Base-by-base conservation (phyloP, 1,139 yeast genomes). In the Debaryomyces coudertii region DNA sequence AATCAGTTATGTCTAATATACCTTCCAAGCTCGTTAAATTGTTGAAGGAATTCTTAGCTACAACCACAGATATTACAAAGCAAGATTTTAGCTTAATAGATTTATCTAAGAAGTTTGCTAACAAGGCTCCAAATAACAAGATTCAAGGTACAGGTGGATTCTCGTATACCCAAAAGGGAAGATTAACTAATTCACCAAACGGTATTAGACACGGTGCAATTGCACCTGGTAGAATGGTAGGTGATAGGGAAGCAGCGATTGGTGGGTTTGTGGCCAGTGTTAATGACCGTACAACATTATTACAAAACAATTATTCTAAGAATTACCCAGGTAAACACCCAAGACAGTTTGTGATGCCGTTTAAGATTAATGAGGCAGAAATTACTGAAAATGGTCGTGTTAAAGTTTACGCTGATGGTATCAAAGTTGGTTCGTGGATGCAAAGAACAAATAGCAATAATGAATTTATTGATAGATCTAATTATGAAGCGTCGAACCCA, bases 71-170 rank as follows among this genome's bases (percentile, higher is more conserved):
- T 16, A 55, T 70, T 16, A 44, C 47, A 11, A 65, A 58, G 50
- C 57, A 60, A 29, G 56, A 55, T 18, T 44, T 53, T 36, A 48
- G 54, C 9, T 53, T 67, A 44, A 51, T 51, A 9, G 69, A 66
- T 45, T 61, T 61, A 43, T 47, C 57, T 35, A 61, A 59, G 42
- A 50, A 47, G 5, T 22, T 39, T 3, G 40, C 51, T 24, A 41
- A 27, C 30, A 42, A 42, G 18, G 45, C 42, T 15, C 47, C 47
- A n/a, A 43, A 53, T 11, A 44, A 56, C 34, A 65, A 62, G 45
- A 63, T 81, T 39, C 79, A 84, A 48, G 93, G 90, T 34, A 81
- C 86, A 8, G 95, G 85, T 38, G 95, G 95, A 11, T 73, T 87
- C 49, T 79, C 89, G 2, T 90, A 89, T 59, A 77, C 76, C 42